Percentiles rank a stretch among this genome's conserved stretches.
Conservation (phyloP, 78 protist species). For the Capsaspora owczarzaki region DNA sequence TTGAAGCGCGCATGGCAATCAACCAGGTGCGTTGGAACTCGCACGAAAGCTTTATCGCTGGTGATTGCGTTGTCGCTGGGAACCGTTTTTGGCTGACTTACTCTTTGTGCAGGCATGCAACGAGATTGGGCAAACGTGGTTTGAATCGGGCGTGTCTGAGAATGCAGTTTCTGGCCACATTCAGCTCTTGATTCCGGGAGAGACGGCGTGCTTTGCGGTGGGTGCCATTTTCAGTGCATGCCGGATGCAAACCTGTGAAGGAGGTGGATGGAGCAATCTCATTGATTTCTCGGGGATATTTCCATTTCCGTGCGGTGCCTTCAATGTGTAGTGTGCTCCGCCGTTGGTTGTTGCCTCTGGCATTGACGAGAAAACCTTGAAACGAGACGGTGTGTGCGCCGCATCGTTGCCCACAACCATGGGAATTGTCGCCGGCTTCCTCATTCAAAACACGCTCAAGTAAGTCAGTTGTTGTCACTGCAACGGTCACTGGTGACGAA, state of each 20-base stretch:
- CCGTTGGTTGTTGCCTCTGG: constrained; percentile 90
- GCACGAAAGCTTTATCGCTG: no score
- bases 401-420: constrained; percentile 97
- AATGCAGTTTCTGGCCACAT: constrained; percentile 96
- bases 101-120: constrained; percentile 44
- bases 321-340: constrained; percentile 68
- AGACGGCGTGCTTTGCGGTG: constrained; percentile 68
- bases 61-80: no score
- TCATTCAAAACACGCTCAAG: constrained; percentile 89
- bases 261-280: no score
- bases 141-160: constrained; percentile 96
- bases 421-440: constrained; percentile 89
- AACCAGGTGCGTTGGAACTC: constrained; percentile 41
- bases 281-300: no score
- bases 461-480: background rate
- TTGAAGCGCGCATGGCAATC: constrained; percentile 72
- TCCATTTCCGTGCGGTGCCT: no score
- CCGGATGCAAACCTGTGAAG: no score
- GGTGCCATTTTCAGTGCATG: background rate
- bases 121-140: constrained; percentile 68
- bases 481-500: no score
- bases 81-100: no score
- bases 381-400: constrained; percentile 77
- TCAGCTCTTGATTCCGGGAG: constrained; percentile 76
- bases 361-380: constrained; percentile 68